A percentile compares a stretch with the other conserved stretches of the same genome.
phyloP scores from a whole-genome alignment of 148 eudicot genomes.

The Silene uniflora region DNA sequence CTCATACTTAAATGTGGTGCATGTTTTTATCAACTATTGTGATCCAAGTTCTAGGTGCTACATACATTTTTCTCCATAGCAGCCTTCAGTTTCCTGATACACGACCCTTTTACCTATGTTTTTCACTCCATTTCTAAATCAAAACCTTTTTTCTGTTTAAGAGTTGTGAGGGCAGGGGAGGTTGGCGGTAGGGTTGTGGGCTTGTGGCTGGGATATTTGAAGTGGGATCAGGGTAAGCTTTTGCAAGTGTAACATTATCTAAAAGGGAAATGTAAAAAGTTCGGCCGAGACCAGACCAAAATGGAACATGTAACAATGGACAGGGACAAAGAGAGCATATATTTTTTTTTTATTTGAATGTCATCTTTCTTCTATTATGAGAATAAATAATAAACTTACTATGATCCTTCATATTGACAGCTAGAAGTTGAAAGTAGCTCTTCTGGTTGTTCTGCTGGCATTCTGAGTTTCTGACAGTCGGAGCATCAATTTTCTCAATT shows the following conservation, averaged over 20 bases:
- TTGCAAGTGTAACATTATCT: too few relatives aligned
- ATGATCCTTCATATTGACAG: constrained; percentile 1
- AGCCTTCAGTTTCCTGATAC: background rate
- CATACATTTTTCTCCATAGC: too few relatives aligned
- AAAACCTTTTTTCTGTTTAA: background rate
- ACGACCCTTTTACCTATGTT: background rate
- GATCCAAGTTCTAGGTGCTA: background rate
- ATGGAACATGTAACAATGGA: background rate
- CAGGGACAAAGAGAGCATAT: background rate
- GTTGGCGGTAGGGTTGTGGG: background rate
- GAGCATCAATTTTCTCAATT: background rate
- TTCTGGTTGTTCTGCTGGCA: background rate
- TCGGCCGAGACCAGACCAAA: background rate
- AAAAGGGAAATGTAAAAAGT: background rate
- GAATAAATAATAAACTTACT: background rate
- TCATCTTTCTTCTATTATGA: background rate
- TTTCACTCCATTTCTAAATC: background rate
- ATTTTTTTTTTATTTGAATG: background rate
- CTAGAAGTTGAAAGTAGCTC: constrained; percentile 9
- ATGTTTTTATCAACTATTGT: background rate
- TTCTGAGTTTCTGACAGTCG: background rate
- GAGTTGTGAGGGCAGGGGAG: background rate
- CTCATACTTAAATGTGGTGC: background rate
- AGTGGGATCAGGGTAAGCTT: too few relatives aligned
- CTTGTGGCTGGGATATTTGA: background rate